Conservation (phyloP, 441 rosid species). For the Metrosideros polymorpha region DNA sequence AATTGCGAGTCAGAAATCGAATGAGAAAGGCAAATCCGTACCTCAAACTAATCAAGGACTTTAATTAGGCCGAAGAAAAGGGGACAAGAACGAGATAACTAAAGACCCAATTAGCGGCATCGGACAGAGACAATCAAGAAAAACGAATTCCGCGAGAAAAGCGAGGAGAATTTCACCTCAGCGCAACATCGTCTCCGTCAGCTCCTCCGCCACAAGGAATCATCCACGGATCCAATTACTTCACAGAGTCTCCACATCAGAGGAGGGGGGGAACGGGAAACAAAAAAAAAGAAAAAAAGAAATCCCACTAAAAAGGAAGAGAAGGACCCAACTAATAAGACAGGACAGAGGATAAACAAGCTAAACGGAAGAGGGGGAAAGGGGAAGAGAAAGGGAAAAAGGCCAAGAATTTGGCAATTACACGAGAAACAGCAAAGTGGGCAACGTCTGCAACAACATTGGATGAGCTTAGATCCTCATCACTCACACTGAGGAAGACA, state of each 20-base stretch:
- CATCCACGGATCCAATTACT: not conserved
- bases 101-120: not conserved
- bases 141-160: not conserved
- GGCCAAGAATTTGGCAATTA: not conserved
- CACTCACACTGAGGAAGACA: not conserved
- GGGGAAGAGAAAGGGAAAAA: not conserved
- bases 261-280: not conserved
- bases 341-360: not conserved
- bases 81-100: not conserved
- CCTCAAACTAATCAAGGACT: not conserved
- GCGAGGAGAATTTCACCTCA: not conserved
- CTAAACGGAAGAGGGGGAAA: not conserved
- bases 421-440: not conserved
- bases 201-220: not conserved
- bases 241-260: not conserved
- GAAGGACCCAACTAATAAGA: not conserved
- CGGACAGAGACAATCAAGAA: not conserved
- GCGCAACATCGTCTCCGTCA: not conserved
- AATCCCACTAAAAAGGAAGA: not conserved
- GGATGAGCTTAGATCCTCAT: conserved; percentile 1
- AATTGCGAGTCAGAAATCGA: not conserved
- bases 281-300: too few relatives aligned
- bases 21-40: not conserved
- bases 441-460: not conserved
- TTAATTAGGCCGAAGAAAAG: not conserved